Evolutionary conservation across 805 yeast species (phyloP).

Genomic region (Candida cerambycidarum): DNA sequence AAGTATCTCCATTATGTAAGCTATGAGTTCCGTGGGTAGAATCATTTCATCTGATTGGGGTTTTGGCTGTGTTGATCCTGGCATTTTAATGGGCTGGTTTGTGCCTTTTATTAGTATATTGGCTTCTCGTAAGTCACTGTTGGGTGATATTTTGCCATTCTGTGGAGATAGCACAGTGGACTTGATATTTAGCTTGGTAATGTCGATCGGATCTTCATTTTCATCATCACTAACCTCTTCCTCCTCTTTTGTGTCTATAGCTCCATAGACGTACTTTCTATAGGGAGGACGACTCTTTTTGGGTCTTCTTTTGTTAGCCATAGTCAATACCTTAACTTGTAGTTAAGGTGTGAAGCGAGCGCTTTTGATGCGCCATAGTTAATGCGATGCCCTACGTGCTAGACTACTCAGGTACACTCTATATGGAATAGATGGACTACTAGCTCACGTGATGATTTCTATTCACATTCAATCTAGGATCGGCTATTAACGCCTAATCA

Average conservation of each 20-base stretch:
- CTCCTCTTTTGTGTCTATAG: constrained; percentile 26
- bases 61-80: no score
- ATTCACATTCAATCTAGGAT: no score
- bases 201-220: neutral
- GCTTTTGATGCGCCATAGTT: no score
- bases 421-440: no score
- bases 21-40: constrained; percentile 38
- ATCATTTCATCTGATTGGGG: constrained; percentile 18
- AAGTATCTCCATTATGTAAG: constrained; percentile 31
- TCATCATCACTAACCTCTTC: constrained; percentile 21
- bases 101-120: constrained; percentile 45
- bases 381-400: no score
- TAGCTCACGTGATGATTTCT: no score
- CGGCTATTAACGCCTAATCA: no score
- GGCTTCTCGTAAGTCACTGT: constrained; percentile 49
- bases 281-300: constrained; percentile 80
- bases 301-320: constrained; percentile 89
- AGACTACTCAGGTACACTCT: no score
- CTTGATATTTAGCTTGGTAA: constrained; percentile 18
- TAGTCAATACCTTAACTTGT: no score
- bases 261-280: constrained; percentile 65
- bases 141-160: constrained; percentile 43
- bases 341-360: no score
- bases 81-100: no score
- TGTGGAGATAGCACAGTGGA: constrained; percentile 33